Base-by-base conservation (phyloP, 192 early-diverging fungal species). In the Linnemannia hyalina region DNA sequence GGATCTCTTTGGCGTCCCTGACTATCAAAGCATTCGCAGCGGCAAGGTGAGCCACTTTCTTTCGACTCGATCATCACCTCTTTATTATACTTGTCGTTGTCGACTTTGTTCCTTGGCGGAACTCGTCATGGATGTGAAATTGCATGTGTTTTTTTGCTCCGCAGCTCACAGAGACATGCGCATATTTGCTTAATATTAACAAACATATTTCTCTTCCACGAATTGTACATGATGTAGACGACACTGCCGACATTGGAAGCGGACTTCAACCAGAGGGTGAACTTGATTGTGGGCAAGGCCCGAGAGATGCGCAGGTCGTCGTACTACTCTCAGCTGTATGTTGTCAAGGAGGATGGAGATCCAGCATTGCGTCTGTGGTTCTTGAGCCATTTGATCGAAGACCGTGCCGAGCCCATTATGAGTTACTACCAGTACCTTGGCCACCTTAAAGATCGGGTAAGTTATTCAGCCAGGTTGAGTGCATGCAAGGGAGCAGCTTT, bases 301-400 rank as follows among this genome's bases (percentile, higher is more conserved):
- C 92, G 94, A 22, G 90, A 94, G 68, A 88, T 92, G 80, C 93
- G 96, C 54, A 88, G 95, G 75, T 89, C 92, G 41, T 80, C 96
- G 88, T 91, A 92, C 78, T 93, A 91, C 73, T 96, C 97, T 5
- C 91, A 93, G 29, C 80, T 97, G 29, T 96, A 96, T 83, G 88
- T 99, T 55, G 93, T 97, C 70, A 97, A 97, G 89, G 97, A 99
- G 84, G 97, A 99, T 80, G 96, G 95, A 22, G 97, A 98, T 77
- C 93, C 95, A 32, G 90, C 89, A 8, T 74, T 98, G 77, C 92
- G 98, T 9, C 90, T 95, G 89, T 92, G 92, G 95, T 96, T 98
- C 90, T 78, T 96, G 80, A 93, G 94, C 71, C 96, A 97, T 79
- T 88, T 99, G 82, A 91, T 98, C n/a, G 97, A 98, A 83, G 98